phyloP scores from a whole-genome alignment of 148 eudicot species.

The Persicaria tinctoria region DNA sequence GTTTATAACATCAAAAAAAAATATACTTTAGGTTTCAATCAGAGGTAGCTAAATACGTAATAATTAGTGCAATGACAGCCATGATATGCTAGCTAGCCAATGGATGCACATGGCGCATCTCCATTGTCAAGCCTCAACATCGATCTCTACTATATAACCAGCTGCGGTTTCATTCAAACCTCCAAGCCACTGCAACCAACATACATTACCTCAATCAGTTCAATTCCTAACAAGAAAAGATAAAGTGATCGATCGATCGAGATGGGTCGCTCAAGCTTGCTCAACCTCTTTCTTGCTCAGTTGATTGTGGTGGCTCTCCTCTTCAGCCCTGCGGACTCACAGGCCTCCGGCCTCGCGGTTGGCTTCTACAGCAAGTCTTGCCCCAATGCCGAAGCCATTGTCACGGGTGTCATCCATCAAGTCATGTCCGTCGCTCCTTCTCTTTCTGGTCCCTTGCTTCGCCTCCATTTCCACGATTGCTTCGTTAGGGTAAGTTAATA shows the following conservation, averaged over 20 bases:
- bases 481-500: constrained; percentile 38
- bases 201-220: not conserved
- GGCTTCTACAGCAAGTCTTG: constrained; percentile 31
- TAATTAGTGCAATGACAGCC: too few species aligned
- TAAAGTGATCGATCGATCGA: too few species aligned
- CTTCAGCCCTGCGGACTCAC: constrained; percentile 9
- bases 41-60: too few species aligned
- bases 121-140: too few species aligned
- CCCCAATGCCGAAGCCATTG: constrained; percentile 33
- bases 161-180: not conserved
- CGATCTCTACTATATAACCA: too few species aligned
- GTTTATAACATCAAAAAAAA: too few species aligned
- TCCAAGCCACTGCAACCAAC: not conserved
- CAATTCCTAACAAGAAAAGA: not conserved
- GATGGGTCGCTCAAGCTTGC: constrained; percentile 2
- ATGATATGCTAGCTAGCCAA: too few species aligned
- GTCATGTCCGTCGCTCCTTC: constrained; percentile 27
- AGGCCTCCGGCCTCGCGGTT: constrained; percentile 16
- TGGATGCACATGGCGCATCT: too few species aligned
- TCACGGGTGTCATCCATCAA: constrained; percentile 14
- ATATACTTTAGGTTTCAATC: too few species aligned
- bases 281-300: constrained; percentile 13
- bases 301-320: constrained; percentile 11
- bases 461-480: constrained; percentile 59
- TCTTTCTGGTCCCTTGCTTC: constrained; percentile 34